These are phyloP conservation scores for Ajuga reptans DNA, from an alignment of 305 asterid species.

Conservation along the genomic window DNA sequence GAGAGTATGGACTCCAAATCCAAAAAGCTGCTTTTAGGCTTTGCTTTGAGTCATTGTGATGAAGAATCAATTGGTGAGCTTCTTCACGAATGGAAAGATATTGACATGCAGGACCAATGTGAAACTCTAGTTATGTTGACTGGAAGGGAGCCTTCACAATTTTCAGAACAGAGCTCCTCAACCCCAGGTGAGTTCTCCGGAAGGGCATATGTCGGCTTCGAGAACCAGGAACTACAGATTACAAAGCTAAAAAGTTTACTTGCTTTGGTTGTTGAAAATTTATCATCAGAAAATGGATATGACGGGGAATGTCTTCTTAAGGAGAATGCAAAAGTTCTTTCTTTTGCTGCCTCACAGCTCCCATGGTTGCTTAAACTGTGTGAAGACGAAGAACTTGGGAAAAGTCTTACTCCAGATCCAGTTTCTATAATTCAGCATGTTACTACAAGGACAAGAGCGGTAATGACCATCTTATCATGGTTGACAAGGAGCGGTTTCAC, in stretches of 20 bases:
- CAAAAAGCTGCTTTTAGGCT: slow-evolving; percentile 82
- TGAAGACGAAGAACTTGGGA: slow-evolving; percentile 45
- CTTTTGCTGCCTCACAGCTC: slow-evolving; percentile 67
- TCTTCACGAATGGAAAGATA: slow-evolving; percentile 90
- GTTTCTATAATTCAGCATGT: slow-evolving; percentile 39
- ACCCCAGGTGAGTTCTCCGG: slow-evolving; percentile 38
- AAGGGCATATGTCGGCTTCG: slow-evolving; percentile 28
- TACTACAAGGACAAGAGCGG: slow-evolving; percentile 58
- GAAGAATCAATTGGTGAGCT: slow-evolving; percentile 90
- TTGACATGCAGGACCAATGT: slow-evolving; percentile 78
- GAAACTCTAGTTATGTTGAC: slow-evolving; percentile 54
- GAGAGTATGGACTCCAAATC: slow-evolving; percentile 76
- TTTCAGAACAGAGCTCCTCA: slow-evolving; percentile 38
- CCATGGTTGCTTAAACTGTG: slow-evolving; percentile 79
- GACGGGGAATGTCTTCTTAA: slow-evolving; percentile 52
- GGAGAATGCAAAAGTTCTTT: slow-evolving; percentile 56
- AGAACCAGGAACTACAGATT: slow-evolving; percentile 46
- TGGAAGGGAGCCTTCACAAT: slow-evolving; percentile 62
- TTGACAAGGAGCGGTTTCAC: slow-evolving; percentile 65
- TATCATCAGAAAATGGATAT: slow-evolving; percentile 41
- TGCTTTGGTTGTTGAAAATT: slow-evolving; percentile 47
- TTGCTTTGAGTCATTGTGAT: slow-evolving; percentile 95
- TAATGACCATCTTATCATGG: slow-evolving; percentile 72
- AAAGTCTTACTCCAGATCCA: slow-evolving; percentile 38
- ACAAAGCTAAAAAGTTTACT: slow-evolving; percentile 42